A percentile compares a stretch with the other conserved stretches of the same genome.
phyloP scores from a whole-genome alignment of 2,329 filamentous ascomycete genomes.

The Ophiocordyceps camponoti-rufipedis region DNA sequence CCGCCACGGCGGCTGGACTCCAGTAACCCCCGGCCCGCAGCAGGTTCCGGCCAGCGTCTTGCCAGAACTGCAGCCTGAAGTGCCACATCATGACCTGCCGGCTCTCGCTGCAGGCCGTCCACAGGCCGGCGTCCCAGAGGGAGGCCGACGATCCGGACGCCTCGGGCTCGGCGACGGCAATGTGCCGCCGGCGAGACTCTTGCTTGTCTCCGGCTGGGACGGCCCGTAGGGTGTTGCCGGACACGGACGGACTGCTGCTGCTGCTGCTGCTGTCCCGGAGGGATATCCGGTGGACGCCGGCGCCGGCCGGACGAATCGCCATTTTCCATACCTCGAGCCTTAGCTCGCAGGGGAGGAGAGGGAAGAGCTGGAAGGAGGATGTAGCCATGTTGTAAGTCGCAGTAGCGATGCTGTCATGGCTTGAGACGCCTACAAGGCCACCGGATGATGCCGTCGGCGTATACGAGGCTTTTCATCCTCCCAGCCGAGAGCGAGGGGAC shows the following conservation, averaged over 20 bases:
- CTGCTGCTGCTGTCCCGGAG: neutral
- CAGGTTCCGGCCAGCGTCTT: neutral
- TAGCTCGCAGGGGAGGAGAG: neutral
- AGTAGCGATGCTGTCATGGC: neutral
- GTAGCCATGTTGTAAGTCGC: neutral
- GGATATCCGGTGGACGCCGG: neutral
- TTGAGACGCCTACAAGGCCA: neutral
- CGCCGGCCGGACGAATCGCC: neutral
- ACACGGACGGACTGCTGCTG: neutral
- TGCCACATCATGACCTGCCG: constrained; percentile 1
- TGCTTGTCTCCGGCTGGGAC: neutral
- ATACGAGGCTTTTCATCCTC: neutral
- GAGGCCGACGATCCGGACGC: constrained; percentile 1
- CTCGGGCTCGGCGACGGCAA: neutral
- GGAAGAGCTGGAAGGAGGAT: constrained; percentile 1
- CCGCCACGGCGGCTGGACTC: neutral
- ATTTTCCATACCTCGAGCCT: neutral
- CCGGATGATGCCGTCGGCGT: neutral
- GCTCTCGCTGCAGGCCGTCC: constrained; percentile 2
- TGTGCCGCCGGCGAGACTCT: neutral
- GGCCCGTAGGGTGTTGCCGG: neutral
- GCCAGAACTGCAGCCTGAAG: neutral
- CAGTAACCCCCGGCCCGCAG: neutral
- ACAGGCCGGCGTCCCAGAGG: constrained; percentile 2
- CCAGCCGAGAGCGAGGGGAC: neutral